These are phyloP conservation scores for Logfia minima DNA, from an alignment of 129 eudicot genomes.

Conservation along the genomic window DNA sequence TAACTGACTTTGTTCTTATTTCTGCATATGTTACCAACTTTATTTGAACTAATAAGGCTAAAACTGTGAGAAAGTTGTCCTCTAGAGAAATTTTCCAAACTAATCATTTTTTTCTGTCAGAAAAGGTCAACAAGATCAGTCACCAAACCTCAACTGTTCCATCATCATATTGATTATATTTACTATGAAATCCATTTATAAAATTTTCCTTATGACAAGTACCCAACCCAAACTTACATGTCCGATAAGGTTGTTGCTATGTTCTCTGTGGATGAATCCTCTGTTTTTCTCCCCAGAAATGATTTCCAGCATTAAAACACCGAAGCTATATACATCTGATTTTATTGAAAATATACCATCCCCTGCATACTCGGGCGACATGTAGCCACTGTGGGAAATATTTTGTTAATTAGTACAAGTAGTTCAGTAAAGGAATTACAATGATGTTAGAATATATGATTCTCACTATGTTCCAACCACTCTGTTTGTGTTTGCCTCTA, in stretches of 20 bases:
- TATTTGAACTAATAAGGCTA: not conserved
- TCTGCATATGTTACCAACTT: not conserved
- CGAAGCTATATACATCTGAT: conserved; percentile 19
- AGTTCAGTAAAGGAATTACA: not conserved
- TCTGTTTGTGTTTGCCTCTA: conserved; percentile 7
- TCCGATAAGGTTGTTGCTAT: conserved; percentile 42
- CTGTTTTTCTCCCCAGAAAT: conserved; percentile 43
- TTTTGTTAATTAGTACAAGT: not conserved
- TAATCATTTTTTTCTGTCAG: no score
- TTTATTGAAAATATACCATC: not conserved
- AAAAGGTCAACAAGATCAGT: no score
- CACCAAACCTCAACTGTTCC: no score
- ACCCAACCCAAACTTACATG: conserved; percentile 34
- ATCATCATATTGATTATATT: no score
- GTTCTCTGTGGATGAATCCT: conserved; percentile 35
- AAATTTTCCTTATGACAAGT: not conserved
- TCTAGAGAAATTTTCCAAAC: no score
- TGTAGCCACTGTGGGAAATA: conserved; percentile 29
- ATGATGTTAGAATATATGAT: not conserved
- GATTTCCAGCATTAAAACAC: conserved; percentile 37
- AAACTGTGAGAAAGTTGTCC: no score
- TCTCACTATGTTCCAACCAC: conserved; percentile 42
- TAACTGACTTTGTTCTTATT: not conserved
- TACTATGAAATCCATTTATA: not conserved
- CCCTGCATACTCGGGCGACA: conserved; percentile 16